Evolutionary conservation across 306 rosid genomes (phyloP).

Genomic region (Quercus variabilis): DNA sequence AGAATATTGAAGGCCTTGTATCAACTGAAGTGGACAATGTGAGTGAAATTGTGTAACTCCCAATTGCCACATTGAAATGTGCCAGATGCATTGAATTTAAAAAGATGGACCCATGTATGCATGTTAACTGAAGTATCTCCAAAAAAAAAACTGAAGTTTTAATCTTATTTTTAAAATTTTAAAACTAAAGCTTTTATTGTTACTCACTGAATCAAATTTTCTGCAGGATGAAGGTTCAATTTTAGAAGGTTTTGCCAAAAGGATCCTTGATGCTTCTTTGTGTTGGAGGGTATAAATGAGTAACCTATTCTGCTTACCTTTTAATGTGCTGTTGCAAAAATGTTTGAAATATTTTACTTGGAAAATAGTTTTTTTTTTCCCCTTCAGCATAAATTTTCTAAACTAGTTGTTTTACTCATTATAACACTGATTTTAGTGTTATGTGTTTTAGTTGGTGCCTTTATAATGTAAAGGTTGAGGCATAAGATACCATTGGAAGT

Average conservation of each 20-base stretch:
- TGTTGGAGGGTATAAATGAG: slow-evolving; percentile 46
- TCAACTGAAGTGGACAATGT: slow-evolving; percentile 32
- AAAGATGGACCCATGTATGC: no score
- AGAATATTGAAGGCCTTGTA: slow-evolving; percentile 56
- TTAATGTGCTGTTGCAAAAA: no score
- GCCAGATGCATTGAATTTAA: background rate
- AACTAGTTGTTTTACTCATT: no score
- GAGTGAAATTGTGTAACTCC: slow-evolving; percentile 27
- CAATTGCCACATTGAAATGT: background rate
- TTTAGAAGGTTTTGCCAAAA: background rate
- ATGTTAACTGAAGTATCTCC: no score
- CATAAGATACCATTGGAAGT: no score
- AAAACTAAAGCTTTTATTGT: background rate
- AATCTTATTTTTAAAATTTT: background rate
- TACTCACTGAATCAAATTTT: background rate
- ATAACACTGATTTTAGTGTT: no score
- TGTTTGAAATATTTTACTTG: no score
- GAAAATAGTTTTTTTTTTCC: no score
- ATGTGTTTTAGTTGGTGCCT: no score
- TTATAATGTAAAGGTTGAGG: no score
- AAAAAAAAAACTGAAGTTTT: no score
- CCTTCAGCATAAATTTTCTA: no score
- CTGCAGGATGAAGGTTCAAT: slow-evolving; percentile 48
- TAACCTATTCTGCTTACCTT: background rate
- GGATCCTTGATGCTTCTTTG: slow-evolving; percentile 38